Base-by-base conservation (phyloP, 2,329 filamentous ascomycete genomes). In the Periconia sp. region DNA sequence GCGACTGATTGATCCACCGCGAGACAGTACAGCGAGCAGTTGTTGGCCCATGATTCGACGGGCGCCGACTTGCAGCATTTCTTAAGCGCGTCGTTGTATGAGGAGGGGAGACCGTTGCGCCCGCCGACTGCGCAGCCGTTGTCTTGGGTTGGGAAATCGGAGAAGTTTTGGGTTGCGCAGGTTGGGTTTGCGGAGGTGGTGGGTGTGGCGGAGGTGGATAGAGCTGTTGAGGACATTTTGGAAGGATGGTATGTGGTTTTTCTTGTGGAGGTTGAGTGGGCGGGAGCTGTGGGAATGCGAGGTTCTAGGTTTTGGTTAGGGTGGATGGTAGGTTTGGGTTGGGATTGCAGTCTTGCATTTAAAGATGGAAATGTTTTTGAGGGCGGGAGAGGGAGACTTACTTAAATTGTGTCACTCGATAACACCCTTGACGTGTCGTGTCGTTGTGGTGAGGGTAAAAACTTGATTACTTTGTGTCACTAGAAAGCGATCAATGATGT, bases 11-110 rank as follows among this genome's bases (percentile, higher is more conserved):
- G 68, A 31, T 63, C 59, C 14, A 62, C 53, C 9, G 62, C 57
- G 2, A 72, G 60, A 47, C 69, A 72, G 54, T 66, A 71, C 48
- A 62, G 58, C 14, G 65, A 67, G 55, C 69, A 72, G 30, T 60
- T 54, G 50, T 60, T 61, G 40, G 65, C 69, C 53, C 57, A 71
- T 2, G 55, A 51, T 46, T 70, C 61, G 44, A 71, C 68, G 7
- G 67, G 62, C 8, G 66, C 68, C 33, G 56, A 54, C 41, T 70
- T 70, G 65, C 69, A 72, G 64, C 69, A 72, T 42, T 54, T 50
- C 10, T 60, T 55, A 41, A 71, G 60, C 18, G 61, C 57, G 23
- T 60, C 52, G 40, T 56, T 54, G 18, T 66, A 66, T 56, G 66
- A 70, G 47, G 53, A 55, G 8, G 66, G 62, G 11, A 71, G 45